Base-by-base conservation (phyloP, 768 basidiomycete genomes). In the Gloeopeniophorella convolvens region DNA sequence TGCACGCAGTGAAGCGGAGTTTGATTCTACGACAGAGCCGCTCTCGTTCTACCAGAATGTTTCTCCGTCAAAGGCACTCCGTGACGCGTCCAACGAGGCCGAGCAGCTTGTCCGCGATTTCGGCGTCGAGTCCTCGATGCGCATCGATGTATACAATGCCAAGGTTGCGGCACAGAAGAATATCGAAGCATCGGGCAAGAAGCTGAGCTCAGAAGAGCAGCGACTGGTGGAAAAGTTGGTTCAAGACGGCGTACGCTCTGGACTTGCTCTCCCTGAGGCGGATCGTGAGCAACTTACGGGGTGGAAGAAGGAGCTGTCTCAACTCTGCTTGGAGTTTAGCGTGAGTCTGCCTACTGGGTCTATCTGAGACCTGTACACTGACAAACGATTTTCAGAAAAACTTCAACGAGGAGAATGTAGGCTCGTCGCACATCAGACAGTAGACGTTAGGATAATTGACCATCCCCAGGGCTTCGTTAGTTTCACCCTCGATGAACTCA, bases 351-450 rank as follows among this genome's bases (percentile, higher is more conserved):
- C 26, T 39, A 40, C 3, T 50, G 4, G 13, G 34, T 36, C 26
- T 23, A 16, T 24, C 27, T 43, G 12, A 27, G 23, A 4, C 15
- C n/a, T n/a, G 12, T 30, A n/a, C 35, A 1, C 44, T 40, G 13
- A 12, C 42, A 16, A 20, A 16, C 32, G 23, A 36, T 39, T 5
- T 26, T 18, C 33, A 86, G 83, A 88, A 85, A 82, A 89, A 90
- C 68, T 89, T 85, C 69, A 91, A 91, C 59, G 89, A 94, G 65
- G 90, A 93, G 62, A 81, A 85, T 36, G 87, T 85, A 55, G 49
- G 71, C 55, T 16, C 4, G 8, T 15, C 28, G 18, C 10, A 8
- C 21, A 21, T 34, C 16, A n/a, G 48, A 21, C 10, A 13, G 4
- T 23, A 1, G 32, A 13, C 20, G 18, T 36, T 9, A 16, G 13